These are phyloP conservation scores for Cylindrodendrum hubeiense DNA, from an alignment of 2,329 filamentous ascomycete genomes.

Conservation along the genomic window DNA sequence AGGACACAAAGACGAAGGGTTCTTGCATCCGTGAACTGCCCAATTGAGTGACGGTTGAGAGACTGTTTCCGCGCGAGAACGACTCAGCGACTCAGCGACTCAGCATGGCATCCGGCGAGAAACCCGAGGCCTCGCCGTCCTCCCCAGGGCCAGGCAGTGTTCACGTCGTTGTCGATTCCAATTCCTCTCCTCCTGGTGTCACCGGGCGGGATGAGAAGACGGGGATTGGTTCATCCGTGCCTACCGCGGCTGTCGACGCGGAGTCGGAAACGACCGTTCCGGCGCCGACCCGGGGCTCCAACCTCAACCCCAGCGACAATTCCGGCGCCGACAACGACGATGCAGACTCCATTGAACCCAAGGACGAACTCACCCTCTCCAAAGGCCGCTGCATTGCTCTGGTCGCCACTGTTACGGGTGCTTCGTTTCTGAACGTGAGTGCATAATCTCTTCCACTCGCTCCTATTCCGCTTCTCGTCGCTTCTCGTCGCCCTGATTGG, in stretches of 20 bases:
- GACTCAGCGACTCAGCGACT: too few species aligned
- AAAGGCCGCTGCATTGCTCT: constrained; percentile 66
- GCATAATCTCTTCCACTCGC: too few species aligned
- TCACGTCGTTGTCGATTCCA: background rate
- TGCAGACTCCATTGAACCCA: constrained; percentile 36
- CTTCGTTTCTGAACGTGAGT: constrained; percentile 67
- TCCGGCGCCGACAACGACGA: constrained; percentile 25
- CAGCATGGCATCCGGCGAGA: constrained; percentile 16
- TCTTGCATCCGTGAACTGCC: background rate
- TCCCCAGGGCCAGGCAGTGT: background rate
- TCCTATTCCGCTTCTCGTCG: too few species aligned
- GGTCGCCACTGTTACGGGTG: constrained; percentile 66
- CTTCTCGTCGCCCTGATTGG: too few species aligned
- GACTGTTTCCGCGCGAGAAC: background rate
- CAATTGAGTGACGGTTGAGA: background rate
- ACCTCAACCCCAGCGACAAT: background rate
- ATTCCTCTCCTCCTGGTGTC: background rate
- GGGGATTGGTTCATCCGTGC: constrained; percentile 3
- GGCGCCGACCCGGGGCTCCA: constrained; percentile 8
- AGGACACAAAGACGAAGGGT: background rate
- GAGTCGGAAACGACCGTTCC: constrained; percentile 25
- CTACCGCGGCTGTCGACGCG: constrained; percentile 9
- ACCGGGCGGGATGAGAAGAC: background rate
- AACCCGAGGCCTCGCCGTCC: constrained; percentile 9
- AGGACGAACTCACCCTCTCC: constrained; percentile 54